Percentiles rank a stretch among this genome's conserved stretches.
Evolutionary conservation across 345 rosid species (phyloP).

Genomic region (Streptanthus diversifolius): DNA sequence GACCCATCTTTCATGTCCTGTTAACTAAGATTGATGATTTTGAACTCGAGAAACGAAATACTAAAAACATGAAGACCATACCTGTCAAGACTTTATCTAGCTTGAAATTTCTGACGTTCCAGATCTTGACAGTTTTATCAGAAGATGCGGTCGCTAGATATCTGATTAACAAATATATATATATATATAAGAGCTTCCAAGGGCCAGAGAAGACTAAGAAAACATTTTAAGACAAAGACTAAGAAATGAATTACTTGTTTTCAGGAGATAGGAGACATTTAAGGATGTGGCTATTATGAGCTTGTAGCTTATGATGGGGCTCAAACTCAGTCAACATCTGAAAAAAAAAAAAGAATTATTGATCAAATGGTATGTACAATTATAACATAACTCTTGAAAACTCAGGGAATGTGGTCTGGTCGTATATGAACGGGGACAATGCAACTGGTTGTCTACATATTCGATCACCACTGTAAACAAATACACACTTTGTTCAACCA

Average conservation of each 20-base stretch:
- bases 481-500: not conserved
- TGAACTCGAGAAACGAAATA: not conserved
- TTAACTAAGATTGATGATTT: not conserved
- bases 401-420: not conserved
- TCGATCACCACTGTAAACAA: not conserved
- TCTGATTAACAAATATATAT: slow-evolving; percentile 35
- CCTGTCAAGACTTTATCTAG: slow-evolving; percentile 78
- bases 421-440: not conserved
- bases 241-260: slow-evolving; percentile 47
- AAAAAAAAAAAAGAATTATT: not conserved
- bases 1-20: slow-evolving; percentile 95
- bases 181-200: not conserved
- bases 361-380: not conserved
- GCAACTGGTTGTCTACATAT: not conserved
- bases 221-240: not conserved
- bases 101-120: slow-evolving; percentile 89
- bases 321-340: slow-evolving; percentile 83
- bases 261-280: slow-evolving; percentile 88
- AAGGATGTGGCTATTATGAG: slow-evolving; percentile 77
- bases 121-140: slow-evolving; percentile 87
- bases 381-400: not conserved
- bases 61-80: slow-evolving; percentile 18
- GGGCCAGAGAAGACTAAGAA: not conserved
- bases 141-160: slow-evolving; percentile 96
- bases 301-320: slow-evolving; percentile 90